Percentiles rank a stretch among this genome's conserved stretches.
Evolutionary conservation across 1,284 basidiomycete species (phyloP).

Genomic region (Irpex sp.): DNA sequence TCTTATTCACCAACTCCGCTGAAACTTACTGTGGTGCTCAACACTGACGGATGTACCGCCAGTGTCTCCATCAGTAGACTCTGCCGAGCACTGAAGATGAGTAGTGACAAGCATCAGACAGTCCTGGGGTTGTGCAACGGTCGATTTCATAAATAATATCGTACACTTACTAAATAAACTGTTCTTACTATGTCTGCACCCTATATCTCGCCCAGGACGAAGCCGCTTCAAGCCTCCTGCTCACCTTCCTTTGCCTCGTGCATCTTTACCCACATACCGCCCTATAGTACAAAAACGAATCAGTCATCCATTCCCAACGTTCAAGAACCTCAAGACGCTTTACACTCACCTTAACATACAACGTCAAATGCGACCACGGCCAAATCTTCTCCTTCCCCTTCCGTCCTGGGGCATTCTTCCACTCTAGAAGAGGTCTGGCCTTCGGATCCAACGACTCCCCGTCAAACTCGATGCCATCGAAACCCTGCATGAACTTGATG

Average conservation of each 20-base stretch:
- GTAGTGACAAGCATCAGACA: no score
- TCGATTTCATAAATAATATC: no score
- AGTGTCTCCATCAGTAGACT: no score
- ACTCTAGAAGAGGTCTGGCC: conserved; percentile 28
- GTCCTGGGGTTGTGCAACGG: no score
- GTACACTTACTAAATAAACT: no score
- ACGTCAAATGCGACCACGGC: conserved; percentile 35
- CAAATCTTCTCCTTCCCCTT: conserved; percentile 34
- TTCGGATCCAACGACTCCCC: conserved; percentile 27
- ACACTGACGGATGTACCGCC: no score
- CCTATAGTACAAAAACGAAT: conserved; percentile 13
- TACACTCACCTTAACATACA: conserved; percentile 34
- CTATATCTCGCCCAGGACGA: no score
- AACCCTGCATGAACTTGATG: conserved; percentile 37
- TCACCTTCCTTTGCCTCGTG: conserved; percentile 13
- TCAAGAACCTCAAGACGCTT: background rate
- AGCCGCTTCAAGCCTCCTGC: no score
- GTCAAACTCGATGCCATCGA: conserved; percentile 27
- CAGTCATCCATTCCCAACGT: background rate
- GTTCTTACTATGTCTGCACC: no score
- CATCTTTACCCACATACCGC: conserved; percentile 27
- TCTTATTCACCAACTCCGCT: no score
- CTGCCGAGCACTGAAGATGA: no score
- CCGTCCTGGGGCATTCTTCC: conserved; percentile 29
- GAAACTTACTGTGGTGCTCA: no score